These are phyloP conservation scores for Apophysomyces variabilis DNA, from an alignment of 371 early-diverging fungal species.

Conservation along the genomic window DNA sequence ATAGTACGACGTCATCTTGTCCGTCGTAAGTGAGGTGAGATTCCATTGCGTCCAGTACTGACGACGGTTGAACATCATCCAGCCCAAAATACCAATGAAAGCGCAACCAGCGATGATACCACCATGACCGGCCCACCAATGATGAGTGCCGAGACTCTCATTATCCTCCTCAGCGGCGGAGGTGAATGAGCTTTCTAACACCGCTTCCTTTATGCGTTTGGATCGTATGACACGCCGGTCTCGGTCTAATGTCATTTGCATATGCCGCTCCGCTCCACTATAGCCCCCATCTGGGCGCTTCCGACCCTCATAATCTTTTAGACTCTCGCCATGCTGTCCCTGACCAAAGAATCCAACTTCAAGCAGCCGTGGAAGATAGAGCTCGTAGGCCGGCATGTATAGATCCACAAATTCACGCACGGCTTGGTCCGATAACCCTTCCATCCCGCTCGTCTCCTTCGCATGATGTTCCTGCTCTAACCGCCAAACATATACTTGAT, in stretches of 20 bases:
- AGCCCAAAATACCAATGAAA: conserved; percentile 13
- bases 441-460: conserved; percentile 47
- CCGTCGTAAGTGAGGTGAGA: not conserved
- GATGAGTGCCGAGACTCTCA: not conserved
- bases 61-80: conserved; percentile 8
- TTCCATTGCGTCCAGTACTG: not conserved
- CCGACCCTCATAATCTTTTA: conserved; percentile 40
- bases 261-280: conserved; percentile 33
- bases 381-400: conserved; percentile 90
- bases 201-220: conserved; percentile 20
- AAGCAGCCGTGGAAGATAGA: conserved; percentile 67
- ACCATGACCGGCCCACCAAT: not conserved
- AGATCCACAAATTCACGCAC: conserved; percentile 85
- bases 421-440: conserved; percentile 69
- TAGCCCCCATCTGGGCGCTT: conserved; percentile 39
- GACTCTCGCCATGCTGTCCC: conserved; percentile 20
- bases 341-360: conserved; percentile 57
- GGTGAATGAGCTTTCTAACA: not conserved
- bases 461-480: conserved; percentile 81
- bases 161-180: not conserved
- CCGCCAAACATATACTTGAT: conserved; percentile 84
- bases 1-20: conserved; percentile 3
- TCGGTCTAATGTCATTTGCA: conserved; percentile 36
- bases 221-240: conserved; percentile 33
- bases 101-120: not conserved